phyloP scores from a whole-genome alignment of 2,329 filamentous ascomycete genomes.

The Fusarium acutatum region DNA sequence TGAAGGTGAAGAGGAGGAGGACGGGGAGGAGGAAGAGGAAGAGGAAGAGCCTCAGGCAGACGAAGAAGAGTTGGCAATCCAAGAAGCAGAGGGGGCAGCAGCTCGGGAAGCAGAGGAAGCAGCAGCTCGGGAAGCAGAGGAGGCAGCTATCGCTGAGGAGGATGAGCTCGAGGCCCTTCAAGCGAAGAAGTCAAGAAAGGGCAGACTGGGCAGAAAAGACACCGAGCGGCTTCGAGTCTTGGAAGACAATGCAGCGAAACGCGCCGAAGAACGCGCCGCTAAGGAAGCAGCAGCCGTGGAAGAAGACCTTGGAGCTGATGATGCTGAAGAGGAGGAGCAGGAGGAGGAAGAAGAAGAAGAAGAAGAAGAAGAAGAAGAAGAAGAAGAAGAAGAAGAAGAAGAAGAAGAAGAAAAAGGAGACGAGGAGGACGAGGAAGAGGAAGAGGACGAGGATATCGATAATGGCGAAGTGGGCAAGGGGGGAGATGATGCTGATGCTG shows the following conservation, averaged over 20 bases:
- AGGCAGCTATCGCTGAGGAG: constrained; percentile 26
- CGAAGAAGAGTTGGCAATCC: neutral
- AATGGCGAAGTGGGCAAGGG: neutral
- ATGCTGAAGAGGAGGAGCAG: constrained; percentile 40
- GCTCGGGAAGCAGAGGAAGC: constrained; percentile 32
- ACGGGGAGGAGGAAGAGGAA: neutral
- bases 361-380: constrained; percentile 1
- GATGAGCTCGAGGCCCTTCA: constrained; percentile 24
- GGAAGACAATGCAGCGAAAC: constrained; percentile 24
- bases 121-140: constrained; percentile 25
- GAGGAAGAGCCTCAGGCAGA: neutral
- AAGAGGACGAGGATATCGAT: neutral
- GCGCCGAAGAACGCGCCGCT: constrained; percentile 34
- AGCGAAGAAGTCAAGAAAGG: constrained; percentile 37
- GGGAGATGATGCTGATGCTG: neutral
- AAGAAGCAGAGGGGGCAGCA: constrained; percentile 32
- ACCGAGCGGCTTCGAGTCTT: constrained; percentile 33
- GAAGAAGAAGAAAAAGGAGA: neutral
- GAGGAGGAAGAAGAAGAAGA: constrained; percentile 34
- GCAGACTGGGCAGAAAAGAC: constrained; percentile 38
- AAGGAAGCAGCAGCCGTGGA: constrained; percentile 25
- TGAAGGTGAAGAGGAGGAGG: neutral
- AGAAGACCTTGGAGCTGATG: neutral
- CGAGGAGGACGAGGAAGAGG: fast-evolving
- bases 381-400: constrained; percentile 4